A percentile compares a stretch with the other conserved stretches of the same genome.
These are phyloP conservation scores for Fomes fomentarius DNA, from an alignment of 1,284 basidiomycete species.

Conservation along the genomic window DNA sequence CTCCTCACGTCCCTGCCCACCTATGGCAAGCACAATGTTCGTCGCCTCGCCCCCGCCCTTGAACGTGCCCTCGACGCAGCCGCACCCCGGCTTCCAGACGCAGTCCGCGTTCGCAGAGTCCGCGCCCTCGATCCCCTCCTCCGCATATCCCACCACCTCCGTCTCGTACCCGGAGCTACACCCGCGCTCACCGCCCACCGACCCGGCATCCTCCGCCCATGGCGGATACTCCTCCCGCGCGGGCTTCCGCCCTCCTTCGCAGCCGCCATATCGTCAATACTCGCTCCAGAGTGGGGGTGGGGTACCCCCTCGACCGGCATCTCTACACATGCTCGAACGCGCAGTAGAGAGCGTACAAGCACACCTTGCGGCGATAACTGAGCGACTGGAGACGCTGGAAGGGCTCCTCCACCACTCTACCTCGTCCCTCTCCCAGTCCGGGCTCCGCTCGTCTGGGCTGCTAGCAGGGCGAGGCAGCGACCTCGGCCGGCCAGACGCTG, in stretches of 20 bases:
- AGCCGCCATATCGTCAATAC: slow-evolving; percentile 41
- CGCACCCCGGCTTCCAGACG: slow-evolving; percentile 71
- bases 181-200: slow-evolving; percentile 27
- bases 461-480: slow-evolving; percentile 40
- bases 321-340: slow-evolving; percentile 54
- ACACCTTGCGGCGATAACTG: slow-evolving; percentile 87
- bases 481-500: slow-evolving; percentile 34
- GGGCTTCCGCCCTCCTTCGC: slow-evolving; percentile 39
- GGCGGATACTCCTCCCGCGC: slow-evolving; percentile 24
- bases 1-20: slow-evolving; percentile 78
- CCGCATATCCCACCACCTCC: slow-evolving; percentile 36
- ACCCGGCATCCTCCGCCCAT: slow-evolving; percentile 38
- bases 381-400: slow-evolving; percentile 83
- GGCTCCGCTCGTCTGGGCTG: slow-evolving; percentile 13
- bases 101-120: slow-evolving; percentile 71
- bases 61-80: slow-evolving; percentile 55
- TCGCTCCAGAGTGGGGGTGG: slow-evolving; percentile 23
- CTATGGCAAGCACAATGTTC: slow-evolving; percentile 61
- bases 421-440: slow-evolving; percentile 31
- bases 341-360: slow-evolving; percentile 87
- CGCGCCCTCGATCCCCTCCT: slow-evolving; percentile 42
- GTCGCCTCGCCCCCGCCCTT: slow-evolving; percentile 56
- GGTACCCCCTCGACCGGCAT: slow-evolving; percentile 28
- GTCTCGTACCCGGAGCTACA: slow-evolving; percentile 38
- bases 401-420: slow-evolving; percentile 37